These are phyloP conservation scores for Fusarium sp. DNA, from an alignment of 2,329 filamentous ascomycete species.

Conservation along the genomic window DNA sequence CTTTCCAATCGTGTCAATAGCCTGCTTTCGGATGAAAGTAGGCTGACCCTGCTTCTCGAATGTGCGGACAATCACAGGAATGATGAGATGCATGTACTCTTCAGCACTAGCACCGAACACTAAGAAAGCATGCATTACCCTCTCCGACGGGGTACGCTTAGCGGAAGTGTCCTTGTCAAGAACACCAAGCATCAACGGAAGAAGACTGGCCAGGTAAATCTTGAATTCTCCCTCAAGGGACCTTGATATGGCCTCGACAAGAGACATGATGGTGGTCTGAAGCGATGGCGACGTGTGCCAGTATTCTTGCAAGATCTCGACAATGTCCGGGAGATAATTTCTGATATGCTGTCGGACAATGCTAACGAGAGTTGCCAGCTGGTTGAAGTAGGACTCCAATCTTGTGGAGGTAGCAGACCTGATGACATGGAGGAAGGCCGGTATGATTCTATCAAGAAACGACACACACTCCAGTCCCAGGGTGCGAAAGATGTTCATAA, in stretches of 20 bases:
- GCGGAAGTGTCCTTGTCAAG: slow-evolving; percentile 85
- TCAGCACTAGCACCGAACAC: slow-evolving; percentile 96
- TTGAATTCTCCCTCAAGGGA: slow-evolving; percentile 98
- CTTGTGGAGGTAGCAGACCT: slow-evolving; percentile 80
- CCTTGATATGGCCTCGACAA: slow-evolving; percentile 93
- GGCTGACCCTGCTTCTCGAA: slow-evolving; percentile 92
- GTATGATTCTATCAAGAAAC: slow-evolving; percentile 93
- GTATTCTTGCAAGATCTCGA: slow-evolving; percentile 87
- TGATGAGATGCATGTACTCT: slow-evolving; percentile 99
- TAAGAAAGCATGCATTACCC: slow-evolving; percentile 92
- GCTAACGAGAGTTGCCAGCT: slow-evolving; percentile 90
- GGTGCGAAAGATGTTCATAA: slow-evolving; percentile 99
- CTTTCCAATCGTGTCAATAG: slow-evolving; percentile 94
- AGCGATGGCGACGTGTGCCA: slow-evolving; percentile 86
- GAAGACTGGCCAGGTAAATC: slow-evolving; percentile 87
- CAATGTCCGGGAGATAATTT: slow-evolving; percentile 87
- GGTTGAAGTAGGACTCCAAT: slow-evolving; percentile 97
- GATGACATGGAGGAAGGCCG: slow-evolving; percentile 92
- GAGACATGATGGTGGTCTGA: slow-evolving; percentile 89
- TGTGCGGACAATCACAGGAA: slow-evolving; percentile 92
- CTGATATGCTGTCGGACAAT: slow-evolving; percentile 98
- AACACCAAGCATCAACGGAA: slow-evolving; percentile 94
- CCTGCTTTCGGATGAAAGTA: slow-evolving; percentile 81
- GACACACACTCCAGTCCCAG: slow-evolving; percentile 95
- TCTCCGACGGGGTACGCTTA: slow-evolving; percentile 85